Base-by-base conservation (phyloP, 768 basidiomycete genomes). In the Hygrophorus pudorinus region DNA sequence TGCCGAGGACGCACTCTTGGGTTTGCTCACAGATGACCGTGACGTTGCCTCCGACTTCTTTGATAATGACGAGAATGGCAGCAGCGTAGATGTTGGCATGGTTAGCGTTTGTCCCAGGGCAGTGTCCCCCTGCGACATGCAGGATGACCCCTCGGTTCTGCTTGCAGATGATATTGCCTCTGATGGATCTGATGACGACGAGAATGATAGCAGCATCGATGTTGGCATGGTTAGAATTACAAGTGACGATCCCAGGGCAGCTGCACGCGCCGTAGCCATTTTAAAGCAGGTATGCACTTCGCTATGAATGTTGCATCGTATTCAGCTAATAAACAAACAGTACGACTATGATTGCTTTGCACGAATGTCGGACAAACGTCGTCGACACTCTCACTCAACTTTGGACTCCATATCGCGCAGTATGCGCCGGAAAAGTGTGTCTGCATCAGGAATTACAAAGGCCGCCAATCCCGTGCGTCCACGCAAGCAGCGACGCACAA, bases 241-340 rank as follows among this genome's bases (percentile, higher is more conserved):
- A 2, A 89, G 86, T 47, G 75, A 78, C 16, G 86, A 94, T 59
- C 86, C 92, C 2, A 71, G 73, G 47, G 88, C 88, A 13, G 92
- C 92, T 37, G 92, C 91, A 2, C 68, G 87, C 38, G 92, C 91
- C n/a, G 91, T 88, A 28, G 92, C 92, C 0, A 92, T 96, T 47
- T 67, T 96, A 53, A 90, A 85, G 61, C 74, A 87, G 71, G 89
- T 88, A 39, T n/a, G 77, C 59, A n/a, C 27, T 42, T 35, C 41
- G 17, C 38, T 6, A 32, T 14, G 31, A 4, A 24, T 18, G 14
- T 4, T 31, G 16, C 24, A 27, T 18, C 20, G 13, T 45, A n/a
- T 34, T 33, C 34, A 42, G 46, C 40, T 41, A 29, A 5, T 40
- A n/a, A n/a, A 32, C n/a, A 17, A 17, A 16, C 47, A 89, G 83